Base-by-base conservation (phyloP, 2,329 filamentous ascomycete species). In the Hortaea sp. region DNA sequence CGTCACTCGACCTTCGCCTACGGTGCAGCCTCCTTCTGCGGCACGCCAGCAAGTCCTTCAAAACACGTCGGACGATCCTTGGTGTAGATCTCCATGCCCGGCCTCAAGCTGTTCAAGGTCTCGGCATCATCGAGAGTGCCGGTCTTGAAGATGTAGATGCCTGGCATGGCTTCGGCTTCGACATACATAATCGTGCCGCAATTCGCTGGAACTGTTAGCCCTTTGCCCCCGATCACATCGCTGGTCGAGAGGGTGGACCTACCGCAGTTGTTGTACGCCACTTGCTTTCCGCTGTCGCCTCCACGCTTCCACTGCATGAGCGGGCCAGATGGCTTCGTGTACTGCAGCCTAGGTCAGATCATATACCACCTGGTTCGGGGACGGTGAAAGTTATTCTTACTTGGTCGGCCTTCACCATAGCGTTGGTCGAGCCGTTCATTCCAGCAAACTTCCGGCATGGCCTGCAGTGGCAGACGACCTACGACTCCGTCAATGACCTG, bases 381-480 rank as follows among this genome's bases (percentile, higher is more conserved):
- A 40, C 29, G 31, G 27, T 30, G 6, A n/a, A 31, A 42, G 20
- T 12, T 32, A 28, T 11, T 32, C 52, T 32, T 27, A 59, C 57
- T 28, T 58, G 51, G 41, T 55, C 52, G 11, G 54, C 45, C 4
- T 59, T 53, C 3, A 63, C 49, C 6, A 63, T 43, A 37, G 55
- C 11, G 45, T 63, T 64, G 45, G 53, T 53, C 34, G 55, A 59
- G 29, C 59, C 60, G 42, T 58, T 62, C 7, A 49, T 50, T 9
- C 62, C 62, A 5, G 57, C 57, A 7, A 54, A 58, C 50, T 64
- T 63, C 27, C 50, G 51, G 47, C 62, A 64, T 6, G 61, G 62
- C 20, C 53, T 44, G 44, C 61, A 63, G 40, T 63, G 57, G 50
- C 60, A 63, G 27, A 60, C 47, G 4, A 49, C 45, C 54, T 59